A percentile compares a stretch with the other conserved stretches of the same genome.
Evolutionary conservation across 2,329 filamentous ascomycete genomes (phyloP).

Genomic region (Zalaria sp.): DNA sequence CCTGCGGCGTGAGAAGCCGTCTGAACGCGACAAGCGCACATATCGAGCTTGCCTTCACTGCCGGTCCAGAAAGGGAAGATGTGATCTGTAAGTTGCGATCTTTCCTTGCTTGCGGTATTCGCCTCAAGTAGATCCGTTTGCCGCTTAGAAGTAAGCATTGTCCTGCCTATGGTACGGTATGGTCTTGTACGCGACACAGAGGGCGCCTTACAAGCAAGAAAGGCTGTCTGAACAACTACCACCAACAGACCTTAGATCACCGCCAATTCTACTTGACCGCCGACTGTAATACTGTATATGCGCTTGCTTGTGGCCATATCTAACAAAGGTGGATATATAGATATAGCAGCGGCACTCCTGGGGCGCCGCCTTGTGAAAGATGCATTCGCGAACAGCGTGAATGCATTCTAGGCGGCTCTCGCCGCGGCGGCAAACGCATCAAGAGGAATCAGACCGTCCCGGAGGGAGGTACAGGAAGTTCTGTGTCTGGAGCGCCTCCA

Average conservation of each 20-base stretch:
- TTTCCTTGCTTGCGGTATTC: background rate
- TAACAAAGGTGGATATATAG: conserved; percentile 4
- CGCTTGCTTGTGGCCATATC: no score
- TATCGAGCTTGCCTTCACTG: conserved; percentile 19
- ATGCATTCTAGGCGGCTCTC: conserved; percentile 17
- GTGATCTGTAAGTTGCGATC: conserved; percentile 15
- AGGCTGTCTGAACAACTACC: background rate
- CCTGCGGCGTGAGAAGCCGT: conserved; percentile 5
- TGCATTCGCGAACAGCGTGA: conserved; percentile 20
- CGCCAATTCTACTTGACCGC: no score
- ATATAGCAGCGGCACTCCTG: conserved; percentile 17
- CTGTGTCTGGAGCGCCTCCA: background rate
- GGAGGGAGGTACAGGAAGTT: background rate
- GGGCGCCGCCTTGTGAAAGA: conserved; percentile 16
- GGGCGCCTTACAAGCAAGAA: background rate
- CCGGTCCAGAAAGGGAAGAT: conserved; percentile 18
- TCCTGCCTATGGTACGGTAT: background rate
- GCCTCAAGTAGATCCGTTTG: background rate
- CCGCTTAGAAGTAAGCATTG: background rate
- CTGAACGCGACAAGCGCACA: conserved; percentile 18
- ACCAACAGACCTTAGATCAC: no score
- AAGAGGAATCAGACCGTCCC: conserved; percentile 12
- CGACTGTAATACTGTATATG: no score
- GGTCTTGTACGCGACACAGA: background rate
- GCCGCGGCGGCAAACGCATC: conserved; percentile 15